Evolutionary conservation across 768 basidiomycete species (phyloP).

Genomic region (Lentinus tigrinus): DNA sequence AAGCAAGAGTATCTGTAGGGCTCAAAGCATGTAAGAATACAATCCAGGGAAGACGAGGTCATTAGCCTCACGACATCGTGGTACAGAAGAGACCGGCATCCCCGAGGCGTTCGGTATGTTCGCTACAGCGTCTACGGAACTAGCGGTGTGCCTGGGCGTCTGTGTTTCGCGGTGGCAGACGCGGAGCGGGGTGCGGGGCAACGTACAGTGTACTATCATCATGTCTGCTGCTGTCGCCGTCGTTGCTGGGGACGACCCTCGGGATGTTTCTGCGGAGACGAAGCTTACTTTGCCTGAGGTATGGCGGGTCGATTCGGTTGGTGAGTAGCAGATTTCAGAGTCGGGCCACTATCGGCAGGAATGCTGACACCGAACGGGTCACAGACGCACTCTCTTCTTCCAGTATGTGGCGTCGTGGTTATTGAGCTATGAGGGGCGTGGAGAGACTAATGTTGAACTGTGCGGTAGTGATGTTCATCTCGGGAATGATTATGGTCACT

Average conservation of each 20-base stretch:
- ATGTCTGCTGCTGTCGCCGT: conserved; percentile 18
- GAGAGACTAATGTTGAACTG: neutral
- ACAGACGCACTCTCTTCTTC: conserved; percentile 28
- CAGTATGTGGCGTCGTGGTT: conserved; percentile 7
- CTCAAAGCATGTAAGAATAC: no score
- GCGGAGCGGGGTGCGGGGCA: neutral
- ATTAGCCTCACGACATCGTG: no score
- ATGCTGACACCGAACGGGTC: neutral
- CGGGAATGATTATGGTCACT: conserved; percentile 58
- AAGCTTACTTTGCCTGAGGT: conserved; percentile 57
- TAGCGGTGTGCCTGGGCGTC: neutral
- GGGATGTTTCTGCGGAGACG: conserved; percentile 62
- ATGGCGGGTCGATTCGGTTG: conserved; percentile 57
- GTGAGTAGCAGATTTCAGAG: conserved; percentile 32
- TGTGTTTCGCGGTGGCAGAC: neutral
- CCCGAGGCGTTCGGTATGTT: no score
- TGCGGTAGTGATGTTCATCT: conserved; percentile 61
- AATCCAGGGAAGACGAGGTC: no score
- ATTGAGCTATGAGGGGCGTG: neutral
- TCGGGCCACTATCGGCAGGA: neutral
- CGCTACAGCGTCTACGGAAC: no score
- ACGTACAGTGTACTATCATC: neutral
- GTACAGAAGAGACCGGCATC: no score
- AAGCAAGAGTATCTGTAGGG: no score
- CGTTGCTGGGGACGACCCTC: conserved; percentile 51